Conservation (phyloP, 768 basidiomycete genomes). For the Mycena latifolia region DNA sequence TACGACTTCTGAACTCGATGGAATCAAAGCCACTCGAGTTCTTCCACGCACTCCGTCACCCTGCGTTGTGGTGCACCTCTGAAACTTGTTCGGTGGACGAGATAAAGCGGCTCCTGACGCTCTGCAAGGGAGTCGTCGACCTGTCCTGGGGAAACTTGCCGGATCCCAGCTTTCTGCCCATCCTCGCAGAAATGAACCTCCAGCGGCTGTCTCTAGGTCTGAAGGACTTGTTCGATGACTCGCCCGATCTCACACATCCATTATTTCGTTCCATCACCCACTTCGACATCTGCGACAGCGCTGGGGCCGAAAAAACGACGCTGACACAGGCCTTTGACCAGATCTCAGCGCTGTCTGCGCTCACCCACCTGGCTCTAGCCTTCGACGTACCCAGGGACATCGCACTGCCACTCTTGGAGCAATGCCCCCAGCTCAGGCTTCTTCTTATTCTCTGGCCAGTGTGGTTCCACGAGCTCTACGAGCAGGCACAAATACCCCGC, state of each 20-base stretch:
- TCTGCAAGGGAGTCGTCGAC: not conserved
- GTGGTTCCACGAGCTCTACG: too few species aligned
- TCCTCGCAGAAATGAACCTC: conserved; percentile 17
- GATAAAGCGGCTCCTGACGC: not conserved
- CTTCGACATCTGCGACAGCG: conserved; percentile 14
- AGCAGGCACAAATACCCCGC: not conserved
- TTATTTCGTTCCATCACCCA: conserved; percentile 12
- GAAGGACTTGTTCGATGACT: not conserved
- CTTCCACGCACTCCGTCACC: conserved; percentile 8
- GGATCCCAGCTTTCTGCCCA: not conserved
- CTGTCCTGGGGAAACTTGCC: not conserved
- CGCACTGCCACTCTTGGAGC: not conserved
- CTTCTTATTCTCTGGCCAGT: conserved; percentile 3
- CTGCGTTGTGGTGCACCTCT: not conserved
- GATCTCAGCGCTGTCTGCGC: conserved; percentile 6
- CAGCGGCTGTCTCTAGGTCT: conserved; percentile 2
- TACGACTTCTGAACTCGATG: too few species aligned
- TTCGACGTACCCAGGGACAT: not conserved
- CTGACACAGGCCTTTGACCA: not conserved
- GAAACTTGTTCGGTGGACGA: not conserved
- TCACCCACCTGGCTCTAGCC: conserved; percentile 21
- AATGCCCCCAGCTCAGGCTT: not conserved
- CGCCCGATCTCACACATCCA: not conserved
- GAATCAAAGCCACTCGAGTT: not conserved
- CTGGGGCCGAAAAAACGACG: too few species aligned